These are phyloP conservation scores for Xerocomus nothofagi DNA, from an alignment of 1,284 basidiomycete species.

Conservation along the genomic window DNA sequence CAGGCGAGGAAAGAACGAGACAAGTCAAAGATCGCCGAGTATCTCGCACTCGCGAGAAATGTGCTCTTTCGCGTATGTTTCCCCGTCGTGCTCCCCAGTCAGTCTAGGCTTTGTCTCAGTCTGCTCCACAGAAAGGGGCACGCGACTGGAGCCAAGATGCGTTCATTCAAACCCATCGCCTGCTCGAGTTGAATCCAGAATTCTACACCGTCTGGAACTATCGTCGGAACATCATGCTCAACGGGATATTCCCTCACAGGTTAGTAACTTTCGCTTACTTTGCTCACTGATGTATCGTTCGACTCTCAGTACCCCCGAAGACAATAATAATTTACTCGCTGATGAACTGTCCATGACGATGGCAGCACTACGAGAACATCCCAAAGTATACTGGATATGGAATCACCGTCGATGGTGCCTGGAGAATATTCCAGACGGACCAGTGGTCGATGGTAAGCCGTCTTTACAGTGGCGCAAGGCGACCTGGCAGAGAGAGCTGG, in stretches of 20 bases:
- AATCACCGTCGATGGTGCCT: constrained; percentile 94
- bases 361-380: constrained; percentile 74
- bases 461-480: constrained; percentile 66
- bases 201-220: constrained; percentile 96
- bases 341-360: constrained; percentile 83
- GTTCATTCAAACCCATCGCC: constrained; percentile 68
- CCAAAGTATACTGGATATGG: constrained; percentile 98
- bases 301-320: constrained; percentile 53
- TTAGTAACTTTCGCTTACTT: constrained; percentile 28
- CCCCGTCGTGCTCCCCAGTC: neutral
- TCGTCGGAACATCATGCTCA: constrained; percentile 71
- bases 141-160: constrained; percentile 68
- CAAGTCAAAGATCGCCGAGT: constrained; percentile 71
- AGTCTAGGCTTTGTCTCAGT: constrained; percentile 1
- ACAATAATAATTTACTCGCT: constrained; percentile 63
- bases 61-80: constrained; percentile 64
- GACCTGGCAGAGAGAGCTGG: constrained; percentile 83
- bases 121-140: constrained; percentile 56
- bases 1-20: constrained; percentile 72
- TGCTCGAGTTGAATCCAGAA: constrained; percentile 85
- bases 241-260: constrained; percentile 72
- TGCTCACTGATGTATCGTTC: constrained; percentile 6
- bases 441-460: constrained; percentile 43
- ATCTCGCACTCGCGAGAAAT: constrained; percentile 64
- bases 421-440: constrained; percentile 76